Evolutionary conservation across 2,329 filamentous ascomycete genomes (phyloP).

Genomic region (Remersonia thermophila): DNA sequence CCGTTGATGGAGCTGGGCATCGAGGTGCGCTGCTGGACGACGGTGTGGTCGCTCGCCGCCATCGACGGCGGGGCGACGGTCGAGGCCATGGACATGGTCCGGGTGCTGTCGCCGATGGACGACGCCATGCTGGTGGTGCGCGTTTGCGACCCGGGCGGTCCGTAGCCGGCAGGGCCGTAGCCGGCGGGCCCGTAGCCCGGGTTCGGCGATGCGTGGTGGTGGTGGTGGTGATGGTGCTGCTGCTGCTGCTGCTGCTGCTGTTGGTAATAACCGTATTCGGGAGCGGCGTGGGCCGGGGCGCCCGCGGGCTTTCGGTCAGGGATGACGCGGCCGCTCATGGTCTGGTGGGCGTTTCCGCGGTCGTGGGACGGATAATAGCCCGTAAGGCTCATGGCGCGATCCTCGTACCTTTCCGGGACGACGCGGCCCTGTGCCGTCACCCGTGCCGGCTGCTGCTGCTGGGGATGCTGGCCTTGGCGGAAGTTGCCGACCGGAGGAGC

Average conservation of each 20-base stretch:
- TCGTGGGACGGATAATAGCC: conserved; percentile 57
- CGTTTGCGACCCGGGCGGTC: conserved; percentile 41
- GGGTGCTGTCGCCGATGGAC: conserved; percentile 38
- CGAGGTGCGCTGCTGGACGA: conserved; percentile 39
- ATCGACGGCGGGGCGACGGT: conserved; percentile 56
- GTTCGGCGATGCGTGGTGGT: conserved; percentile 19
- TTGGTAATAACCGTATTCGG: too few relatives aligned
- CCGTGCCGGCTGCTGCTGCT: conserved; percentile 51
- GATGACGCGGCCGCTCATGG: conserved; percentile 85
- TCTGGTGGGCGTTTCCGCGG: conserved; percentile 68
- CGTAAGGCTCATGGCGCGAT: conserved; percentile 91
- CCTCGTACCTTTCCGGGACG: conserved; percentile 72
- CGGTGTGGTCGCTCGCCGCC: conserved; percentile 43
- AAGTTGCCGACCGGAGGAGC: conserved; percentile 65
- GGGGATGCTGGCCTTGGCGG: conserved; percentile 68
- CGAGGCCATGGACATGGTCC: conserved; percentile 90
- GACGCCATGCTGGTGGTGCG: conserved; percentile 51
- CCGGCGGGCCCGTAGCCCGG: conserved; percentile 17
- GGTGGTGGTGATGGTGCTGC: too few relatives aligned
- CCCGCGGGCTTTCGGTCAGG: conserved; percentile 30
- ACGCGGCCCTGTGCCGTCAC: conserved; percentile 86
- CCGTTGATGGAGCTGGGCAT: conserved; percentile 42
- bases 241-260: too few relatives aligned
- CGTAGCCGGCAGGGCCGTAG: conserved; percentile 23
- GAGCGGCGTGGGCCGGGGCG: background rate